Conservation (phyloP, 495 filamentous ascomycete species). For the Platismatia glauca region DNA sequence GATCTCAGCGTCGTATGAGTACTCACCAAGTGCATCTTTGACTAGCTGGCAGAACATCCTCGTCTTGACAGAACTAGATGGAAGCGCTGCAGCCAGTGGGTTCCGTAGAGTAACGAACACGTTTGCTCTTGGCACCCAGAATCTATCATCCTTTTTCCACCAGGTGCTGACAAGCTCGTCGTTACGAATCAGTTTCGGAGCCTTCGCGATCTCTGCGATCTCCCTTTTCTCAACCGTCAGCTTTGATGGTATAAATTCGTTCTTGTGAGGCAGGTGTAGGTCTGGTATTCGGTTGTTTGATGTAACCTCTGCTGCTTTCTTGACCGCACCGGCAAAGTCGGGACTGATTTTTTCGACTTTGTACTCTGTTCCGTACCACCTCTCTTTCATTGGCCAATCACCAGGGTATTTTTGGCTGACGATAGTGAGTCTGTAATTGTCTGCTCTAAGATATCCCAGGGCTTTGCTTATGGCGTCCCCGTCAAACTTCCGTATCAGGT, state of each 20-base stretch:
- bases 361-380: constrained; percentile 98
- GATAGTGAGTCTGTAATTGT: constrained; percentile 80
- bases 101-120: constrained; percentile 72
- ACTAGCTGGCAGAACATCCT: constrained; percentile 82
- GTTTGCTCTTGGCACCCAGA: constrained; percentile 96
- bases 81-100: constrained; percentile 65
- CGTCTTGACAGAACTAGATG: constrained; percentile 66
- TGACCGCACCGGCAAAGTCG: constrained; percentile 62
- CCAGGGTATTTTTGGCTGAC: constrained; percentile 76
- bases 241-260: constrained; percentile 92
- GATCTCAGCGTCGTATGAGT: constrained; percentile 93
- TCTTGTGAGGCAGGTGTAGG: constrained; percentile 82
- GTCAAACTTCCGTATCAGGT: constrained; percentile 69
- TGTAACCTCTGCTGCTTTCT: constrained; percentile 49
- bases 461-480: constrained; percentile 64
- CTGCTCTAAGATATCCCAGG: constrained; percentile 64
- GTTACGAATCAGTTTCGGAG: constrained; percentile 79
- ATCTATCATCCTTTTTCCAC: constrained; percentile 98
- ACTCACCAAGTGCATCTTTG: constrained; percentile 82
- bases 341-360: constrained; percentile 70
- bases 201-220: constrained; percentile 58
- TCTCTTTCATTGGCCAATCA: constrained; percentile 79
- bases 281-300: constrained; percentile 52
- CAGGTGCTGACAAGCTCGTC: constrained; percentile 78
- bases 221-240: constrained; percentile 94